Percentiles rank a stretch among this genome's conserved stretches.
Conservation (phyloP, 768 basidiomycete genomes). For the Tricholoma terreum region DNA sequence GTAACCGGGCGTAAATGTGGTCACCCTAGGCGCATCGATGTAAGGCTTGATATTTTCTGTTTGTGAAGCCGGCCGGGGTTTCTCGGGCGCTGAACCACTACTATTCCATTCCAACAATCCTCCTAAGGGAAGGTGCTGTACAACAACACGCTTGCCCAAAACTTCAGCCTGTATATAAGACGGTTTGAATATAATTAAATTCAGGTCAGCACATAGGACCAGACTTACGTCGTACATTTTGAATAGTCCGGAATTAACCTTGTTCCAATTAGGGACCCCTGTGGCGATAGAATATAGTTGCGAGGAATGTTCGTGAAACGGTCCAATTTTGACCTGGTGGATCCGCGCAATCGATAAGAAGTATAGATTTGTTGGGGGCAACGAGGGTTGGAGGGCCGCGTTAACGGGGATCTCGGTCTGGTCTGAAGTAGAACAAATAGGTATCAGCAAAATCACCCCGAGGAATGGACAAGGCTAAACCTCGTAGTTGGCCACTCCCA, state of each 20-base stretch:
- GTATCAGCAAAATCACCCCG: slow-evolving; percentile 2
- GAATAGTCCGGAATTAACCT: slow-evolving; percentile 85
- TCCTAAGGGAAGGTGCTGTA: slow-evolving; percentile 89
- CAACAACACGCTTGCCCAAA: slow-evolving; percentile 90
- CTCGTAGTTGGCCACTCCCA: slow-evolving; percentile 86
- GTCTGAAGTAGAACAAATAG: slow-evolving; percentile 38
- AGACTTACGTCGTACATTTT: slow-evolving; percentile 89
- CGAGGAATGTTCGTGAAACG: slow-evolving; percentile 91
- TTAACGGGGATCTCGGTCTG: slow-evolving; percentile 64
- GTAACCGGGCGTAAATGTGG: neutral
- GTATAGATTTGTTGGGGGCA: slow-evolving; percentile 73
- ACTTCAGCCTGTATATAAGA: slow-evolving; percentile 78
- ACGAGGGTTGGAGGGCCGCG: slow-evolving; percentile 54
- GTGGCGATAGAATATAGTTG: slow-evolving; percentile 83
- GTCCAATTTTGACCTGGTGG: slow-evolving; percentile 76
- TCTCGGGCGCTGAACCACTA: slow-evolving; percentile 9
- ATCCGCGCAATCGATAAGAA: slow-evolving; percentile 77
- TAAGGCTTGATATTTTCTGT: neutral
- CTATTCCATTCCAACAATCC: slow-evolving; percentile 70
- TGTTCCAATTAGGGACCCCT: slow-evolving; percentile 87
- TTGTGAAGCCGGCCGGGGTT: slow-evolving; percentile 1
- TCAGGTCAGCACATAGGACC: slow-evolving; percentile 3
- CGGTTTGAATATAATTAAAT: neutral
- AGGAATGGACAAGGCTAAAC: slow-evolving; percentile 28
- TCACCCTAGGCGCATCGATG: neutral